Evolutionary conservation across 1,139 yeast species (phyloP), one percentile per base, ranked within the genome.

Genomic region (Waltiozyma sp.): DNA sequence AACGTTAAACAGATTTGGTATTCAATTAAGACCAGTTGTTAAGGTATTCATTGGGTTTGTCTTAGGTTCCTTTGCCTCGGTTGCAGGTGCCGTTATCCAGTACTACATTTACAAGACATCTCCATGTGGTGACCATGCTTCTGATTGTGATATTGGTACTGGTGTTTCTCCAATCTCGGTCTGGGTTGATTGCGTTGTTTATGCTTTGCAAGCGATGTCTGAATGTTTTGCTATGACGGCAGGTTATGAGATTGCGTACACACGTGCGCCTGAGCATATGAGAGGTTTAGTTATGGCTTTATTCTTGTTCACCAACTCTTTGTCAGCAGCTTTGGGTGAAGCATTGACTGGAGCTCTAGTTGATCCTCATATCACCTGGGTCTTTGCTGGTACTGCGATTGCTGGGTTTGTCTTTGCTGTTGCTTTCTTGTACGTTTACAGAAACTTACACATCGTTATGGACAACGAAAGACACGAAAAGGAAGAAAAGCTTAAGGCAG

Each of bases 41-140:
- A 77, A 85, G 61, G 87, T 88, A 52, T 70, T 73, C 57, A 68
- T 70, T 50, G 96, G 96, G 11, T 87, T 87, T 67, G 62, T 80
- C 62, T 69, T 84, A 46, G 88, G 81, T 43, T 63, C 88, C 6
- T 56, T 72, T 38, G 73, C 95, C 37, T 82, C 84, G 80, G 73
- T 79, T 33, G 78, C 82, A 58, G 93, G 95, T 43, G 91, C 94
- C 15, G 79, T 84, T 38, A 71, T 85, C 50, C 96, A 88, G 65
- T 76, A 78, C 58, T 69, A 68, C 58, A 79, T 88, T 49, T 87
- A 87, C 66, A 59, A 64, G 40, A 69, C 84, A 7, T 87, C 87
- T 19, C 91, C 93, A 46, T 86, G 95, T 72, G 86, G 78, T 53
- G 45, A 59, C 56, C 35, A 50, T 39, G 60, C 61, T 37, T 67